These are phyloP conservation scores for Amoeboaphelidium protococcarum DNA, from an alignment of 371 early-diverging fungal genomes.

Conservation along the genomic window DNA sequence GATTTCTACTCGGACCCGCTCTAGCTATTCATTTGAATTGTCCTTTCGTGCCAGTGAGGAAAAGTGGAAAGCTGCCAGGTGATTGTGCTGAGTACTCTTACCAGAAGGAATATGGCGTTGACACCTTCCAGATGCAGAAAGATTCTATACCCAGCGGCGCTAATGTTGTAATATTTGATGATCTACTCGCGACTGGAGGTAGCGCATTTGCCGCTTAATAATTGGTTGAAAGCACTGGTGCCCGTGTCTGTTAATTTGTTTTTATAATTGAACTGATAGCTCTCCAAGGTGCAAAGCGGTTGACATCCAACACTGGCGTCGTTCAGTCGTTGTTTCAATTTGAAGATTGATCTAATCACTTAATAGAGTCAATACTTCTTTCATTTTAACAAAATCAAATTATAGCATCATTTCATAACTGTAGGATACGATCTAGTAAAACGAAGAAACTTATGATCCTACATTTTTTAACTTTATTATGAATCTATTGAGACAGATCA, in stretches of 20 bases:
- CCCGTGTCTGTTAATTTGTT: conserved; percentile 44
- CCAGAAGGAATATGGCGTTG: conserved; percentile 83
- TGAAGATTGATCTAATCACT: no score
- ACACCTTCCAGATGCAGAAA: conserved; percentile 70
- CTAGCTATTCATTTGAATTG: conserved; percentile 62
- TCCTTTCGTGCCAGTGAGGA: conserved; percentile 81
- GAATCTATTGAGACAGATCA: no score
- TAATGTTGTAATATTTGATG: conserved; percentile 75
- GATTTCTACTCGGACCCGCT: conserved; percentile 28
- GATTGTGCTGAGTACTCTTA: conserved; percentile 35
- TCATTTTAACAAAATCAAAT: no score
- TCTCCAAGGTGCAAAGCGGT: conserved; percentile 29
- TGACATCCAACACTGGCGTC: no score
- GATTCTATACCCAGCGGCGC: conserved; percentile 48
- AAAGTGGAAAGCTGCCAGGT: conserved; percentile 87
- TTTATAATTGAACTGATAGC: conserved; percentile 72
- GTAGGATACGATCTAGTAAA: no score
- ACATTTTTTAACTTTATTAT: no score
- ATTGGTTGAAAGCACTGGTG: conserved; percentile 44
- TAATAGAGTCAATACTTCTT: no score
- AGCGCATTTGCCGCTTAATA: conserved; percentile 58
- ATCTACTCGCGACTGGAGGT: conserved; percentile 81
- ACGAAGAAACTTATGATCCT: no score
- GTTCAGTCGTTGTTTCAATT: no score
- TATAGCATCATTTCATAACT: no score